Conservation (phyloP, 2,329 filamentous ascomycete genomes). For the Simplicillium aogashimaense region DNA sequence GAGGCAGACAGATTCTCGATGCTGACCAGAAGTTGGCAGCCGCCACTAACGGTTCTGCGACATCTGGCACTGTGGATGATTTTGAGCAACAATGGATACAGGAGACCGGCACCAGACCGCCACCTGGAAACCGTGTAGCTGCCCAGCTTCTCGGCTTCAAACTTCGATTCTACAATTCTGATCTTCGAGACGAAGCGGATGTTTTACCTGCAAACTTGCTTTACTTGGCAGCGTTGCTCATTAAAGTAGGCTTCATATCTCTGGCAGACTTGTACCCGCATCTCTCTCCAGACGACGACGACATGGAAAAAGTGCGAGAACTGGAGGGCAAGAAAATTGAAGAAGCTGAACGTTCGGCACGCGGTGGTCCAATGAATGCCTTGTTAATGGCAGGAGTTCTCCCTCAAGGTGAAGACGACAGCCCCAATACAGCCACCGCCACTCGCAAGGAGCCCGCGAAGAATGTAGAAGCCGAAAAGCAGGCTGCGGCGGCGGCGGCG, state of each 20-base stretch:
- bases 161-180: constrained; percentile 84
- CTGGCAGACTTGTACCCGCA: constrained; percentile 85
- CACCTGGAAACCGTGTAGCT: constrained; percentile 78
- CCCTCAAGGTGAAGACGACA: constrained; percentile 60
- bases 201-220: constrained; percentile 84
- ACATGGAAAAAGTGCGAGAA: constrained; percentile 66
- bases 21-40: constrained; percentile 38
- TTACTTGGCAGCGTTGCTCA: constrained; percentile 80
- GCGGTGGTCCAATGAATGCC: constrained; percentile 70
- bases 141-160: constrained; percentile 97
- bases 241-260: constrained; percentile 96
- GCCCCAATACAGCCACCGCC: constrained; percentile 30
- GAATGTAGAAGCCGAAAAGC: constrained; percentile 43
- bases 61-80: constrained; percentile 38
- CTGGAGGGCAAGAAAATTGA: constrained; percentile 66
- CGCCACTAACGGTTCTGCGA: constrained; percentile 24
- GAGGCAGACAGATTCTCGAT: constrained; percentile 57
- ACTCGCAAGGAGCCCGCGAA: constrained; percentile 40
- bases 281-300: constrained; percentile 73
- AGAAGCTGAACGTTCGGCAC: constrained; percentile 62
- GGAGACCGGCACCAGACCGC: constrained; percentile 71
- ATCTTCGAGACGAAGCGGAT: constrained; percentile 64
- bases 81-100: constrained; percentile 66
- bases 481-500: constrained; percentile 26
- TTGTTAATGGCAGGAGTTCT: constrained; percentile 79